Evolutionary conservation across 176 grass and related monocot genomes (phyloP).

Genomic region (Dactylis glomerata): DNA sequence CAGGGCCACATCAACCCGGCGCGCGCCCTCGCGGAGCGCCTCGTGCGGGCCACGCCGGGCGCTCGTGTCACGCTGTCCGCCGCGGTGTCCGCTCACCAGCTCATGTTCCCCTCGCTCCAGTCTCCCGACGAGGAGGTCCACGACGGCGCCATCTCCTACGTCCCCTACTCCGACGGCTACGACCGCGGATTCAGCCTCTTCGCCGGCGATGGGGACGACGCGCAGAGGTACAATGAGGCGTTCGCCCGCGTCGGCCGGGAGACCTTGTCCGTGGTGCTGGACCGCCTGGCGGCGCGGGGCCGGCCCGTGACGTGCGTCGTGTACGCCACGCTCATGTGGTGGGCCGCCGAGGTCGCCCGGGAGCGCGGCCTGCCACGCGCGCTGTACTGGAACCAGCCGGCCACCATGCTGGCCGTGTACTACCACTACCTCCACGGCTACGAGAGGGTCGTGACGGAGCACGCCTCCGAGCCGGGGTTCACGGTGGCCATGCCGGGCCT

Average conservation of each 20-base stretch:
- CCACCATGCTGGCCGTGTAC: conserved; percentile 44
- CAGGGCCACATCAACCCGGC: conserved; percentile 63
- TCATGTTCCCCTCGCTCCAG: conserved; percentile 24
- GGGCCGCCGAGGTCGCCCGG: conserved; percentile 36
- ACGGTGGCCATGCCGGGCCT: conserved; percentile 37
- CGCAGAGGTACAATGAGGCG: not conserved
- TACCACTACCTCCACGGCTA: conserved; percentile 61
- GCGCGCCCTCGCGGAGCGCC: conserved; percentile 25
- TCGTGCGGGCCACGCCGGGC: conserved; percentile 21
- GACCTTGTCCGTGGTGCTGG: conserved; percentile 26
- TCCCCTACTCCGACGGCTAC: conserved; percentile 45
- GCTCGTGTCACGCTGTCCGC: conserved; percentile 42
- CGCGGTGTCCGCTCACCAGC: conserved; percentile 31
- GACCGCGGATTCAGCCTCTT: conserved; percentile 25
- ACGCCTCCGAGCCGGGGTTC: conserved; percentile 31
- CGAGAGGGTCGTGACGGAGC: conserved; percentile 29
- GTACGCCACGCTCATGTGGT: conserved; percentile 37
- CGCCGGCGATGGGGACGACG: not conserved
- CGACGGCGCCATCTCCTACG: conserved; percentile 35
- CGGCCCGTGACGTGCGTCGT: conserved; percentile 46
- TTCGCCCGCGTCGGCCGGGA: not conserved
- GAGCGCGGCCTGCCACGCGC: conserved; percentile 19
- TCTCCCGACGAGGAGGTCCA: conserved; percentile 20
- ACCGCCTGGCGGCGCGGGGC: conserved; percentile 30
- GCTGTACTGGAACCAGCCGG: conserved; percentile 47